phyloP scores from a whole-genome alignment of 768 basidiomycete genomes.

The Coprinopsis sp. region DNA sequence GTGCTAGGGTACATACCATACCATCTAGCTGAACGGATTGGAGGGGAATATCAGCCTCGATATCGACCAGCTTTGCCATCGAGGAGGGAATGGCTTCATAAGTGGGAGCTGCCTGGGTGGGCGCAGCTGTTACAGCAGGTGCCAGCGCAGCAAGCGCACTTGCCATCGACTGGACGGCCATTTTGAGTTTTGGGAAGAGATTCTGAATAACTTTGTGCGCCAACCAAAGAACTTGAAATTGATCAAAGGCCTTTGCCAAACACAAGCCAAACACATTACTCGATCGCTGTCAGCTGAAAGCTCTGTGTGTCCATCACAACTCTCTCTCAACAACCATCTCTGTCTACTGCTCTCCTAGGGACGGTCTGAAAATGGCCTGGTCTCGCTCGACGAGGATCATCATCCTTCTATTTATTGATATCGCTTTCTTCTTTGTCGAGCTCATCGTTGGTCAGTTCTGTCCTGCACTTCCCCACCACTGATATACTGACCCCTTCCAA shows the following conservation, averaged over 20 bases:
- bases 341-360: neutral
- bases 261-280: conserved; percentile 29
- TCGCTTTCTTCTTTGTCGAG: conserved; percentile 84
- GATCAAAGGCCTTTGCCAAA: conserved; percentile 23
- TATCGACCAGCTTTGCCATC: conserved; percentile 90
- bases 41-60: conserved; percentile 84
- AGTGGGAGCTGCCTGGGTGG: conserved; percentile 57
- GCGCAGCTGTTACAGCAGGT: conserved; percentile 59
- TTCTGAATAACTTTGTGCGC: neutral
- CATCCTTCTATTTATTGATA: conserved; percentile 77
- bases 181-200: conserved; percentile 23
- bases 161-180: conserved; percentile 85
- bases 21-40: conserved; percentile 80
- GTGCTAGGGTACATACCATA: conserved; percentile 51
- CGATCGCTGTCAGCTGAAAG: neutral
- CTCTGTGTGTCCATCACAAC: conserved; percentile 1
- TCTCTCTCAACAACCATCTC: conserved; percentile 6
- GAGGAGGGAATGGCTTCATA: conserved; percentile 89
- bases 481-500: conserved; percentile 12
- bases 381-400: conserved; percentile 74
- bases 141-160: conserved; percentile 85
- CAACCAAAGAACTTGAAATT: neutral
- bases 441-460: conserved; percentile 61
- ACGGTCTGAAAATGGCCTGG: conserved; percentile 28
- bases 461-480: neutral